Conservation (phyloP, 2,329 filamentous ascomycete species). For the Xylaria sp. region DNA sequence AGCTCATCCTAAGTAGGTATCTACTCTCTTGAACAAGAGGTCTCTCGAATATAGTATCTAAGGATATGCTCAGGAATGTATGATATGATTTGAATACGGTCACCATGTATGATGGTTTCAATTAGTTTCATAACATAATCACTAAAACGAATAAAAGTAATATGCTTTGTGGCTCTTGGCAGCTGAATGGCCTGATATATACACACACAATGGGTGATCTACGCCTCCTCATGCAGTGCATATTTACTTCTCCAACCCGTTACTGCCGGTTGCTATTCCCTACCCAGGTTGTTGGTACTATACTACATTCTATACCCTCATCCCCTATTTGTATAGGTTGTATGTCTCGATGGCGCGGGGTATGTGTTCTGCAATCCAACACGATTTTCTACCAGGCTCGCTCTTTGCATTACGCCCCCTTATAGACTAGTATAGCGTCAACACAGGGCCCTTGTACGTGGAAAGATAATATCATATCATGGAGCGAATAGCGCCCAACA, state of each 20-base stretch:
- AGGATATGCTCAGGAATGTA: not conserved
- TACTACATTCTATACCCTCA: not conserved
- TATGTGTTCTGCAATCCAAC: not conserved
- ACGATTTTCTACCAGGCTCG: not conserved
- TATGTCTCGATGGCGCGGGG: not conserved
- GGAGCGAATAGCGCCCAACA: not conserved
- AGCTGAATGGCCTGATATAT: not conserved
- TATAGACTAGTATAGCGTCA: too few relatives aligned
- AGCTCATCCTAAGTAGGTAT: not conserved
- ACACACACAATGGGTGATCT: not conserved
- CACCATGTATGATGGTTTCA: not conserved
- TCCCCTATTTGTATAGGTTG: not conserved
- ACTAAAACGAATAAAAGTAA: not conserved
- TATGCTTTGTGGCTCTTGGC: not conserved
- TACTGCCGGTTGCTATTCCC: not conserved
- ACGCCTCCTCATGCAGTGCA: not conserved
- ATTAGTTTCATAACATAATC: not conserved
- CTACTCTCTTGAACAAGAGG: constrained; percentile 6
- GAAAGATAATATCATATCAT: not conserved
- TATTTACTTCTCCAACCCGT: not conserved
- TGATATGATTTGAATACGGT: not conserved
- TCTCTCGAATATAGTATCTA: constrained; percentile 1
- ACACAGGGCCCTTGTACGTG: not conserved
- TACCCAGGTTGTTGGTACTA: not conserved
- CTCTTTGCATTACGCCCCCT: not conserved